phyloP scores from a whole-genome alignment of 1,139 yeast species.

The Meyerozyma elateridarum region DNA sequence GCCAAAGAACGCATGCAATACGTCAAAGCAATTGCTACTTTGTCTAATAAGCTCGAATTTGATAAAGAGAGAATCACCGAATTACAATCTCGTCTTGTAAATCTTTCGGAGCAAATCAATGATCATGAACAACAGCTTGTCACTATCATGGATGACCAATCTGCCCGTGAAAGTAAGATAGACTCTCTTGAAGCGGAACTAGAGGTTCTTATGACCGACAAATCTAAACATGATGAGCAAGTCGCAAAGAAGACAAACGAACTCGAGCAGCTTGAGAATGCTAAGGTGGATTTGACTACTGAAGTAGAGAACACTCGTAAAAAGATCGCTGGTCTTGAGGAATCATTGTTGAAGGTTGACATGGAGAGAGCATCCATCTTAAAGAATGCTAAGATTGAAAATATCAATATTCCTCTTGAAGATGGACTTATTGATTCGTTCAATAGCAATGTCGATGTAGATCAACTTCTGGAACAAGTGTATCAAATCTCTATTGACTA shows the following conservation, averaged over 20 bases:
- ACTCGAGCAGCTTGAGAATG: conserved; percentile 25
- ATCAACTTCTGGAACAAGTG: conserved; percentile 35
- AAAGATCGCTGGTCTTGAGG: conserved; percentile 41
- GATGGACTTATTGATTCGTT: conserved; percentile 52
- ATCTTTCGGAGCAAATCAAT: conserved; percentile 28
- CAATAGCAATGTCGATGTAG: conserved; percentile 42
- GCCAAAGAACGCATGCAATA: conserved; percentile 63
- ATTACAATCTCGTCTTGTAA: conserved; percentile 39
- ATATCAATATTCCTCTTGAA: conserved; percentile 57
- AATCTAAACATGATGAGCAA: conserved; percentile 19
- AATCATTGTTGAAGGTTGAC: conserved; percentile 50
- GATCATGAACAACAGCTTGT: conserved; percentile 30
- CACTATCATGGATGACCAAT: conserved; percentile 26
- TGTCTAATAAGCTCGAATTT: conserved; percentile 59
- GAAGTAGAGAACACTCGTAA: conserved; percentile 28
- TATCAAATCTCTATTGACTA: conserved; percentile 57
- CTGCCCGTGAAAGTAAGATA: conserved; percentile 30
- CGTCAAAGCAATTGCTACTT: conserved; percentile 54
- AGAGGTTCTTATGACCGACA: conserved; percentile 41
- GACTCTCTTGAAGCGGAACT: conserved; percentile 48
- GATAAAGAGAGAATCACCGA: conserved; percentile 55
- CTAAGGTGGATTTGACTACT: conserved; percentile 30
- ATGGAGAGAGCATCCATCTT: conserved; percentile 58
- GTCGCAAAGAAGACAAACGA: conserved; percentile 24
- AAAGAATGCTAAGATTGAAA: conserved; percentile 73